phyloP scores from a whole-genome alignment of 2,329 filamentous ascomycete genomes.

The Lachnellula cervina region DNA sequence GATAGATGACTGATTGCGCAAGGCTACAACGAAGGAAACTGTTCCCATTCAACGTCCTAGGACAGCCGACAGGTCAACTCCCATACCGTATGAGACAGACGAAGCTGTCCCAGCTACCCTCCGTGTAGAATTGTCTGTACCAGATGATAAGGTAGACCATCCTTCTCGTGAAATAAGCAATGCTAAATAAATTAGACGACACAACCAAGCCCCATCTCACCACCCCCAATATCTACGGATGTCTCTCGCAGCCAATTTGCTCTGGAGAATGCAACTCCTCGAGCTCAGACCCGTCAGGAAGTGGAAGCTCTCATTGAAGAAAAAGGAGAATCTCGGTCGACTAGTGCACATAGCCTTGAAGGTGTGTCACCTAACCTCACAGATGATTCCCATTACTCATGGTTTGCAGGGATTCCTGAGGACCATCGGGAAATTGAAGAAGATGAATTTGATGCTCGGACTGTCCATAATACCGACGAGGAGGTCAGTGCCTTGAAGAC shows the following conservation, averaged over 20 bases:
- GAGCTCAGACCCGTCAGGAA: constrained; percentile 77
- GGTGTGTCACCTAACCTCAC: constrained; percentile 45
- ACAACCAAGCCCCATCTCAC: constrained; percentile 37
- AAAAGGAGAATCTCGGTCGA: constrained; percentile 52
- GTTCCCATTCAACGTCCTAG: constrained; percentile 15
- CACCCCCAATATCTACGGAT: constrained; percentile 71
- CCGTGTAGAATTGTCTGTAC: constrained; percentile 18
- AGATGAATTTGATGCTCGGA: constrained; percentile 42
- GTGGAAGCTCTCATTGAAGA: constrained; percentile 53
- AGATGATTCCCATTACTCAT: constrained; percentile 22
- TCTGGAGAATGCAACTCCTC: constrained; percentile 68
- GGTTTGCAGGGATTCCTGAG: constrained; percentile 34
- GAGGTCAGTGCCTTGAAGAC: constrained; percentile 66
- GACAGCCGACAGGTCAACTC: constrained; percentile 26
- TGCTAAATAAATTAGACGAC: constrained; percentile 20
- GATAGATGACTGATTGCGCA: constrained; percentile 9
- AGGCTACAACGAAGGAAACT: constrained; percentile 18
- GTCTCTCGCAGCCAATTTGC: constrained; percentile 63
- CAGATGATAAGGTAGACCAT: constrained; percentile 25
- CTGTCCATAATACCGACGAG: constrained; percentile 43
- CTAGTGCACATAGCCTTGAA: constrained; percentile 71
- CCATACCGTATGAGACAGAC: constrained; percentile 28
- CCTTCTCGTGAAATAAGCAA: background rate
- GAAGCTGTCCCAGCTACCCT: constrained; percentile 9
- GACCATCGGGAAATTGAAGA: constrained; percentile 47